Base-by-base conservation (phyloP, 192 early-diverging fungal species). In the Coemansia nantahalensis region DNA sequence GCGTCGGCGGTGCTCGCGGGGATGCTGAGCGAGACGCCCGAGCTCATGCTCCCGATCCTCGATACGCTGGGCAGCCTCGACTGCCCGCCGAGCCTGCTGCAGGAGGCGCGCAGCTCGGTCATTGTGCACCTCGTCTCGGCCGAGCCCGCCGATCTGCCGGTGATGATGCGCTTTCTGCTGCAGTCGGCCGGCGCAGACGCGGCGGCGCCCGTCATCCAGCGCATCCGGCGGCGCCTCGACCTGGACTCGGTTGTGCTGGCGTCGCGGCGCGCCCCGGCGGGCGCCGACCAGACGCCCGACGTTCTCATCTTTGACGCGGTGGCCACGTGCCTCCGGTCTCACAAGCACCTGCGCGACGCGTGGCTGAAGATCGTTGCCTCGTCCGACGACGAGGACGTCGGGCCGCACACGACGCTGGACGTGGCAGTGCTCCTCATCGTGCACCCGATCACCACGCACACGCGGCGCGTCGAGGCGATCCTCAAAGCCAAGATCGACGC, bases 11-110 rank as follows among this genome's bases (percentile, higher is more conserved):
- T 80, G 31, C 57, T 91, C 22, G 82, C 80, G 11, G 77, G 79
- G 0, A 63, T 86, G 56, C 81, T 89, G 73, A 65, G 68, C 14
- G 59, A 77, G 16, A 62, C 82, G 30, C 65, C 76, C 21, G 80
- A 79, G 40, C 63, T 89, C 2, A 83, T 79, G 41, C 83, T 88
- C 5, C 80, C 86, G 0, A 84, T 86, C 16, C 50, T 91, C 37
- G 89, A 91, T 43, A 79, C 89, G 0, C 53, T 91, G 12, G 82
- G 87, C 4, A 84, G 86, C 48, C 65, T 91, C 12, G 83, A 82
- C 11, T 76, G 66, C 24, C 26, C 60, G 21, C 39, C 43, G 11
- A 36, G 49, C 16, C 19, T 68, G 31, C 43, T 68, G 21, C 65
- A 68, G 36, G 79, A 79, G 61, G 66, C 74, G 39, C 84, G 66